Evolutionary conservation across 176 grass and related monocot species (phyloP), one percentile per base, ranked within the genome.

Genomic region (Miscanthus lutarioriparius): DNA sequence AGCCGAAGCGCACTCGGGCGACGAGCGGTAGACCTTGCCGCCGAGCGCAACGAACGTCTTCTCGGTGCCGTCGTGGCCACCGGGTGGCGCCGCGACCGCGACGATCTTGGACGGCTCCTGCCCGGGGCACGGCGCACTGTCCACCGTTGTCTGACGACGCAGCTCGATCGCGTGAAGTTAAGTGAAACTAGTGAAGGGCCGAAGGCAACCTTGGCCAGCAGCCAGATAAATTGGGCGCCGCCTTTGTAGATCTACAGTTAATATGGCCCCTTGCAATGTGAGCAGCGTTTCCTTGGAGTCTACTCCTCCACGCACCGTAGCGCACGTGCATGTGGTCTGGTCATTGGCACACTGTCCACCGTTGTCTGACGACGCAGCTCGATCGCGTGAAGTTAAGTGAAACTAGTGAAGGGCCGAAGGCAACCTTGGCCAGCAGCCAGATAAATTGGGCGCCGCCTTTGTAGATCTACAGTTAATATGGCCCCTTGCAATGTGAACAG

Each of bases 1-100:
- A 6, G 61, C 89, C 0, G 89, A 94, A 4, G 89, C 84, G 80
- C 92, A 94, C 28, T 86, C 84, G 25, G 75, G 76, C 4, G 89
- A 91, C 26, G 86, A 75, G 12, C 51, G 70, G 16, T 79, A 13
- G 19, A 91, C 73, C 76, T 91, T 70, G 71, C 89, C 89, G 20
- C 77, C 70, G 22, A 80, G 58, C 19, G 77, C 83, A 6, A 79
- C 38, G 78, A 88, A 93, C 35, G 75, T 84, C 64, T 41, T 82
- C 75, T 28, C 81, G 86, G 58, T 19, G 28, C 67, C 59, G 32
- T 1, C 84, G 10, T 37, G 66, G 59, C n/a, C 61, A 47, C 40
- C 61, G 56, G 74, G 56, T 36, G 78, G 56, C 27, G 76, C 82
- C 7, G 85, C n/a, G n/a, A n/a, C n/a, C n/a, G n/a, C 66, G 66